Conservation (phyloP, 192 early-diverging fungal genomes). For the Podochytrium sp. region DNA sequence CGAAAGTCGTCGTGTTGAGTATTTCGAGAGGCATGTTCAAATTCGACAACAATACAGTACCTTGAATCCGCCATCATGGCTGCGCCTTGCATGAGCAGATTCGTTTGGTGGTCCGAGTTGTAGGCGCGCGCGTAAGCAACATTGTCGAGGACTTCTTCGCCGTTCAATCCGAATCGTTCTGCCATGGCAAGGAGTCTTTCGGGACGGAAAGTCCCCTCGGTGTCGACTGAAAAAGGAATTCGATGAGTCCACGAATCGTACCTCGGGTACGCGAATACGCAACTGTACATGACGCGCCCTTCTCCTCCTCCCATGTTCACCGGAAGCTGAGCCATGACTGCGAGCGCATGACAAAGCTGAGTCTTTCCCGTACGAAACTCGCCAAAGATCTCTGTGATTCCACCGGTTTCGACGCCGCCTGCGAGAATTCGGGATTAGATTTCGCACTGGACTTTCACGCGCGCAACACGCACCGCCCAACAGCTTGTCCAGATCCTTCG, state of each 20-base stretch:
- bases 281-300: slow-evolving; percentile 93
- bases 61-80: slow-evolving; percentile 87
- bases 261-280: too few species aligned
- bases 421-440: too few species aligned
- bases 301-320: slow-evolving; percentile 87
- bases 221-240: too few species aligned
- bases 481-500: slow-evolving; percentile 87
- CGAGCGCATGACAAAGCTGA: slow-evolving; percentile 93
- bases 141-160: slow-evolving; percentile 89
- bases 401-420: slow-evolving; percentile 93
- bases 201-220: slow-evolving; percentile 95
- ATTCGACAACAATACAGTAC: slow-evolving; percentile 32
- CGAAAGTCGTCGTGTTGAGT: neutral
- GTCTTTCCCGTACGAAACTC: slow-evolving; percentile 98
- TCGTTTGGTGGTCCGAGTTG: slow-evolving; percentile 93
- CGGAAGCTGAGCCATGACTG: slow-evolving; percentile 95
- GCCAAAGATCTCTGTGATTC: slow-evolving; percentile 97
- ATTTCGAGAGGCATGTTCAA: neutral
- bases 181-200: slow-evolving; percentile 84
- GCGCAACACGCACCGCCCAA: slow-evolving; percentile 70
- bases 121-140: slow-evolving; percentile 93
- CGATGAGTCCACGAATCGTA: too few species aligned
- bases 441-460: too few species aligned
- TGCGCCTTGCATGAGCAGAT: slow-evolving; percentile 81
- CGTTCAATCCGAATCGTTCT: slow-evolving; percentile 79